phyloP scores from a whole-genome alignment of 202 grass and related monocot genomes.

The Setaria viridis region DNA sequence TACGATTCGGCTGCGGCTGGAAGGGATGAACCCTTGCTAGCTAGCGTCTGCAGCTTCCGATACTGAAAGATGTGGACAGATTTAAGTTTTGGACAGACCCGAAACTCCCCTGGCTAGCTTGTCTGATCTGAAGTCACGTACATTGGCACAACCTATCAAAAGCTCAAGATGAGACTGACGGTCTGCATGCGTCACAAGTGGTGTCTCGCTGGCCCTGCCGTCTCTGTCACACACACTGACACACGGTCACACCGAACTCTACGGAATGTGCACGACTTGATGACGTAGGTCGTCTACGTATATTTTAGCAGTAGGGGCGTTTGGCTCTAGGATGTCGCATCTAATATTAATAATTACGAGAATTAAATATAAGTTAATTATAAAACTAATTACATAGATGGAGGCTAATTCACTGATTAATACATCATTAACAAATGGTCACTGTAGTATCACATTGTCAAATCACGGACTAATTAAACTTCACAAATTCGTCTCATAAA shows the following conservation, averaged over 20 bases:
- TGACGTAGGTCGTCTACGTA: not conserved
- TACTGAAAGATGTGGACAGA: not conserved
- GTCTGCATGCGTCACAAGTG: conserved; percentile 26
- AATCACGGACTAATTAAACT: too few species aligned
- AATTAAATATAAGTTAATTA: too few species aligned
- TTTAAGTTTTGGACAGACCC: not conserved
- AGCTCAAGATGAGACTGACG: not conserved
- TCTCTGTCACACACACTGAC: not conserved
- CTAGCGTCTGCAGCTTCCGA: not conserved
- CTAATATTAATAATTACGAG: too few species aligned
- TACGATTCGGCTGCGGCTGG: not conserved
- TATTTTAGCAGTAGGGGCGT: not conserved
- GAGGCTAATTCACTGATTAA: too few species aligned
- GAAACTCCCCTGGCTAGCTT: not conserved
- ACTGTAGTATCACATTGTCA: too few species aligned
- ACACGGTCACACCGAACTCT: not conserved
- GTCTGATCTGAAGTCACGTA: not conserved
- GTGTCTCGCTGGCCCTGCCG: not conserved
- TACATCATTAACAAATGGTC: too few species aligned
- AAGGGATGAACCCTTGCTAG: not conserved
- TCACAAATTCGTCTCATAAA: too few species aligned
- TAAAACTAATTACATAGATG: too few species aligned
- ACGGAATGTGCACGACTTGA: conserved; percentile 1
- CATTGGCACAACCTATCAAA: not conserved
- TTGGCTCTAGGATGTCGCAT: too few species aligned